A percentile compares a stretch with the other conserved stretches of the same genome.
Conservation (phyloP, 176 grass and related monocot species). For the Sorghum bicolor region DNA sequence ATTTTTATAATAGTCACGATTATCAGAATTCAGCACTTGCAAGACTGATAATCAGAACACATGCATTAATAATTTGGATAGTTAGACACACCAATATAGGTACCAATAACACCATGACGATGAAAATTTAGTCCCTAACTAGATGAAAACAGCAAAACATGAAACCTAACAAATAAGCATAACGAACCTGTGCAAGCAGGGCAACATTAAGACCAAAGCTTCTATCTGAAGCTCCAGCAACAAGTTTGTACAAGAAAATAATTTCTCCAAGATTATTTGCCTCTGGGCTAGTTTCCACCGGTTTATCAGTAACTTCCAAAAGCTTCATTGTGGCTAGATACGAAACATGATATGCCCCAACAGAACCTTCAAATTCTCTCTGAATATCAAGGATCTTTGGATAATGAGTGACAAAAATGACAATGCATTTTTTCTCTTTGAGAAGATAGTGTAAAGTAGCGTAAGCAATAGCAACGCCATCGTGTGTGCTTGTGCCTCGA, state of each 20-base stretch:
- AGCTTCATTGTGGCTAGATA: conserved; percentile 58
- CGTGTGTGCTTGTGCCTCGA: conserved; percentile 88
- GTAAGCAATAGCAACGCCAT: conserved; percentile 91
- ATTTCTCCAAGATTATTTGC: conserved; percentile 49
- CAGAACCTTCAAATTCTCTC: conserved; percentile 75
- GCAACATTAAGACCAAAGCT: conserved; percentile 98
- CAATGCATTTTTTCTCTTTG: conserved; percentile 61
- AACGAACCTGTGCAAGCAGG: conserved; percentile 81
- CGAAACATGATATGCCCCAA: conserved; percentile 83
- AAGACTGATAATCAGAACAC: not conserved
- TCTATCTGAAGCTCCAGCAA: conserved; percentile 82
- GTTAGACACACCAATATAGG: not conserved
- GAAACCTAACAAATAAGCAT: not conserved
- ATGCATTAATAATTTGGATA: not conserved
- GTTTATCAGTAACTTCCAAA: conserved; percentile 37
- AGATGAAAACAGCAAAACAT: not conserved
- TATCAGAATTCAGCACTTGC: not conserved
- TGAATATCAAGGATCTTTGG: conserved; percentile 88
- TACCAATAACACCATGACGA: not conserved
- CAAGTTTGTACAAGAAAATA: conserved; percentile 96
- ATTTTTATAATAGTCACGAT: not conserved
- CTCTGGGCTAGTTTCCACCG: conserved; percentile 17
- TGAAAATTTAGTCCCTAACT: not conserved
- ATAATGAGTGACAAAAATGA: conserved; percentile 94
- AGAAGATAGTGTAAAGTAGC: conserved; percentile 76